A percentile compares a stretch with the other conserved stretches of the same genome.
phyloP scores from a whole-genome alignment of 2,329 filamentous ascomycete genomes.

The Xylaria sp. region DNA sequence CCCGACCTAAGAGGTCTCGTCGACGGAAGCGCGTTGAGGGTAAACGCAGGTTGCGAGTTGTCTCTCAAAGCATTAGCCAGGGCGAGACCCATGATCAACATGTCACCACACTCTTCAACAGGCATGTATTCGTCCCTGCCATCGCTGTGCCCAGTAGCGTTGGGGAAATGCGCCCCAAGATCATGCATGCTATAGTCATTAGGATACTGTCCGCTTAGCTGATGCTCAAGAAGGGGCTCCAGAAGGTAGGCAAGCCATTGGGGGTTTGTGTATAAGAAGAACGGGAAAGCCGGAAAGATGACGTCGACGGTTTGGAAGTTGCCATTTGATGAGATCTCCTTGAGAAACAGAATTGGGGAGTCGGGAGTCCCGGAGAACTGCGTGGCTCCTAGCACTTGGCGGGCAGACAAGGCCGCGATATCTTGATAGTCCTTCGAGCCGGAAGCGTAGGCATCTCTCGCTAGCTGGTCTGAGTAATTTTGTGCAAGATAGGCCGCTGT shows the following conservation, averaged over 20 bases:
- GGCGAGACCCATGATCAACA: slow-evolving; percentile 82
- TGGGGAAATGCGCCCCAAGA: slow-evolving; percentile 77
- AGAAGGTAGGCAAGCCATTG: slow-evolving; percentile 82
- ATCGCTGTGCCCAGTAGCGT: slow-evolving; percentile 77
- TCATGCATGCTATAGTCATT: slow-evolving; percentile 85
- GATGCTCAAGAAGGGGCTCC: slow-evolving; percentile 83
- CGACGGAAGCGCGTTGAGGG: slow-evolving; percentile 55
- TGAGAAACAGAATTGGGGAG: slow-evolving; percentile 79
- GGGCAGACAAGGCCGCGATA: slow-evolving; percentile 79
- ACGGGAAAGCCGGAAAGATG: slow-evolving; percentile 86
- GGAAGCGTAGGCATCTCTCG: slow-evolving; percentile 75
- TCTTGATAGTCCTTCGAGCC: slow-evolving; percentile 80
- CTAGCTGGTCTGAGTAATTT: slow-evolving; percentile 79
- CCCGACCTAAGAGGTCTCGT: slow-evolving; percentile 28
- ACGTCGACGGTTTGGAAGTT: slow-evolving; percentile 89
- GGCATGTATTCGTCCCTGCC: slow-evolving; percentile 80
- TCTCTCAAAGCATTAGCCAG: slow-evolving; percentile 79
- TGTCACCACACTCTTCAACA: slow-evolving; percentile 78
- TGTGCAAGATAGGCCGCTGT: slow-evolving; percentile 70
- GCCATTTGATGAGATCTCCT: slow-evolving; percentile 86
- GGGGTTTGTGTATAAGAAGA: slow-evolving; percentile 87
- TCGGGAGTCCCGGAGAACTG: slow-evolving; percentile 79
- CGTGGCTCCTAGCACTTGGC: slow-evolving; percentile 82
- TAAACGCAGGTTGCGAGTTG: slow-evolving; percentile 65
- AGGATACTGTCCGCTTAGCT: slow-evolving; percentile 83